These are phyloP conservation scores for Geotrichum cucujoidarum DNA, from an alignment of 1,139 yeast genomes.

Conservation along the genomic window DNA sequence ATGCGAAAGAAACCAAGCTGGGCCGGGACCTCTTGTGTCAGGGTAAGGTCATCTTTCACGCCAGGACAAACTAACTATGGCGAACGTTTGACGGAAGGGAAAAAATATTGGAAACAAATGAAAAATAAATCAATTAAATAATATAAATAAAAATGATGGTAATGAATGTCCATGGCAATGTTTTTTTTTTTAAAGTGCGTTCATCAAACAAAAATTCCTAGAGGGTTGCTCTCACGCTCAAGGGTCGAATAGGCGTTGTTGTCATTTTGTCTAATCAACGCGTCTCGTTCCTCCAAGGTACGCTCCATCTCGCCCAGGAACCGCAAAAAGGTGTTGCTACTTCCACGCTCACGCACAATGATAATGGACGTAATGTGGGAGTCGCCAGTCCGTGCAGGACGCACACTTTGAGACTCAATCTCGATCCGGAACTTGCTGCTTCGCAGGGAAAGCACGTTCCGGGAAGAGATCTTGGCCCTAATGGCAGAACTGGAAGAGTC, in stretches of 20 bases:
- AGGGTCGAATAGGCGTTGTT: neutral
- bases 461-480: slow-evolving; percentile 35
- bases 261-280: slow-evolving; percentile 1
- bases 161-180: too few species aligned
- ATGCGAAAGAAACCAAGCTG: too few species aligned
- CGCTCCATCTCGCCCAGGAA: slow-evolving; percentile 35
- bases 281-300: slow-evolving; percentile 20
- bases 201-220: slow-evolving; percentile 2
- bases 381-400: neutral
- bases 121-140: too few species aligned
- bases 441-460: slow-evolving; percentile 35
- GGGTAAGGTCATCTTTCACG: too few species aligned
- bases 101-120: too few species aligned
- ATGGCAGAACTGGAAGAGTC: slow-evolving; percentile 29
- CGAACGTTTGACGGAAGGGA: too few species aligned
- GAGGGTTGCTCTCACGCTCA: slow-evolving; percentile 4
- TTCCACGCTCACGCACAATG: slow-evolving; percentile 34
- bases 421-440: slow-evolving; percentile 33
- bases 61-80: too few species aligned
- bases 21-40: too few species aligned
- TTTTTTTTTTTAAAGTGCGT: too few species aligned
- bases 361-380: slow-evolving; percentile 29
- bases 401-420: slow-evolving; percentile 19
- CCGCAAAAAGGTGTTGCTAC: slow-evolving; percentile 31
- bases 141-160: too few species aligned